A percentile compares a stretch with the other conserved stretches of the same genome.
These are phyloP conservation scores for Apiospora rasikravindrae DNA, from an alignment of 2,329 filamentous ascomycete species.

Conservation along the genomic window DNA sequence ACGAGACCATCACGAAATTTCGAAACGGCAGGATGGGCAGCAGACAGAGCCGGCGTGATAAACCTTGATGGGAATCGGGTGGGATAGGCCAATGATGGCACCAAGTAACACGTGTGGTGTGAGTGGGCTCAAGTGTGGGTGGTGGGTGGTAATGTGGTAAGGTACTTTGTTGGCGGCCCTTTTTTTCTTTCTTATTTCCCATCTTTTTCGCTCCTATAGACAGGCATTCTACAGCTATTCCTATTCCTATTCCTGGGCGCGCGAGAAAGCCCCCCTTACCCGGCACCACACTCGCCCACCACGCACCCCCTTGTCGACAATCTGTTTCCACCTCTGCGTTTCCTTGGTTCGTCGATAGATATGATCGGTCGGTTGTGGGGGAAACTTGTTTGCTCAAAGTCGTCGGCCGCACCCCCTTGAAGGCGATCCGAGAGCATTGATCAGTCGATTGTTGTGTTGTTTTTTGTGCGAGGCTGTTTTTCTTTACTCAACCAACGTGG, in stretches of 20 bases:
- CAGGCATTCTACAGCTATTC: slow-evolving; percentile 9
- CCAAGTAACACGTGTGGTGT: slow-evolving; percentile 9
- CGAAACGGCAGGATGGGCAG: neutral
- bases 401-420: slow-evolving; percentile 10
- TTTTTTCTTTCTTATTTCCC: slow-evolving; percentile 14
- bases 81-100: slow-evolving; percentile 4
- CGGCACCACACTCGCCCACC: slow-evolving; percentile 6
- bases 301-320: slow-evolving; percentile 18
- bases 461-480: neutral
- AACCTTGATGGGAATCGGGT: neutral
- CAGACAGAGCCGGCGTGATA: neutral
- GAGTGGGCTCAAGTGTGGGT: slow-evolving; percentile 8
- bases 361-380: slow-evolving; percentile 18
- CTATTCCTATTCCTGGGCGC: neutral
- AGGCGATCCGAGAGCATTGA: slow-evolving; percentile 16
- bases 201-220: neutral
- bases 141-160: neutral
- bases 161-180: slow-evolving; percentile 15
- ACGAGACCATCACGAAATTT: slow-evolving; percentile 4
- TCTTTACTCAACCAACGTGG: neutral
- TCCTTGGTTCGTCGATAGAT: slow-evolving; percentile 15
- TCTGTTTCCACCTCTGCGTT: slow-evolving; percentile 11
- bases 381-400: slow-evolving; percentile 17
- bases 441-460: slow-evolving; percentile 11
- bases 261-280: slow-evolving; percentile 7